Evolutionary conservation across 768 basidiomycete genomes (phyloP).

Genomic region (Pisolithus sp.): DNA sequence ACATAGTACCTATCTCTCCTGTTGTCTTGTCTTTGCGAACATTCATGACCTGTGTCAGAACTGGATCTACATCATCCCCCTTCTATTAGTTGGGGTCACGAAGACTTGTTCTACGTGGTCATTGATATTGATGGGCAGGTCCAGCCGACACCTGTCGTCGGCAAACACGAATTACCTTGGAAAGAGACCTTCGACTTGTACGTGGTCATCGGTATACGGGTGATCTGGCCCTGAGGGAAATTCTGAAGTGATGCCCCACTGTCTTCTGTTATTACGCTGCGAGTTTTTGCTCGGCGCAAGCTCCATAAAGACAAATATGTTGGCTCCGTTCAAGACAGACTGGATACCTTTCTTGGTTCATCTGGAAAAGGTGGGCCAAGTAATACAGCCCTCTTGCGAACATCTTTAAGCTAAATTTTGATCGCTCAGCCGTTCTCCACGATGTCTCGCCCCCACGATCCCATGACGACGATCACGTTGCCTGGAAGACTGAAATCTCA

Average conservation of each 20-base stretch:
- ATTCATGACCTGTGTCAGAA: neutral
- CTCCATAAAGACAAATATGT: constrained; percentile 4
- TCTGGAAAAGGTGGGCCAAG: neutral
- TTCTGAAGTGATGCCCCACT: constrained; percentile 1
- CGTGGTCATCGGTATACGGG: neutral
- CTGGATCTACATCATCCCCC: constrained; percentile 2
- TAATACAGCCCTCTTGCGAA: neutral
- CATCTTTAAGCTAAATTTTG: neutral
- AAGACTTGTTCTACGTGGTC: constrained; percentile 3
- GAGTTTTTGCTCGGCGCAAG: constrained; percentile 4
- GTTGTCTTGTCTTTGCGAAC: neutral
- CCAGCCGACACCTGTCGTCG: neutral
- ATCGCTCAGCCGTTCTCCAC: neutral
- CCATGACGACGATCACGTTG: neutral
- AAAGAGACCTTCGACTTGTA: constrained; percentile 1
- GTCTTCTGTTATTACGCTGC: constrained; percentile 2
- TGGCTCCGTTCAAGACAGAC: constrained; percentile 1
- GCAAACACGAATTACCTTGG: constrained; percentile 3
- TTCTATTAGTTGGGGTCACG: constrained; percentile 1
- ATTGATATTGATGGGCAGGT: neutral
- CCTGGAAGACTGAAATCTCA: neutral
- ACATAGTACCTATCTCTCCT: neutral
- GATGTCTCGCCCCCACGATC: neutral
- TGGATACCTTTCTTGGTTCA: neutral
- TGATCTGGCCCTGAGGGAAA: neutral